Conservation (phyloP, 1,284 basidiomycete species). For the Cutaneotrichosporon cutaneum region DNA sequence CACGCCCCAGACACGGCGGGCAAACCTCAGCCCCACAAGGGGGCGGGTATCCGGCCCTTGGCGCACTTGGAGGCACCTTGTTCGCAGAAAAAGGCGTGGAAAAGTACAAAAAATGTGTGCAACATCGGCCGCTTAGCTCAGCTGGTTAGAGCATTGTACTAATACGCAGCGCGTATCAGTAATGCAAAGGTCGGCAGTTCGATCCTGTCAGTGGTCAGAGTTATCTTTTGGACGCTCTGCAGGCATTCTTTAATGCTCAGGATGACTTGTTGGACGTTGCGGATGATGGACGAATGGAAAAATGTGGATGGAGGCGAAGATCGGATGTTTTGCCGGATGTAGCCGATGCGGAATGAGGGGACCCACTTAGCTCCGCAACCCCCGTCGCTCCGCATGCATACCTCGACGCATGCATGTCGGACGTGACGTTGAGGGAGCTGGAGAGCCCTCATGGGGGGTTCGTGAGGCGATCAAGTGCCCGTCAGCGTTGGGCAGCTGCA, state of each 20-base stretch:
- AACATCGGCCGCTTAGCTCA: not conserved
- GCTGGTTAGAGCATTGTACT: slow-evolving; percentile 2
- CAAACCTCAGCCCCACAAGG: too few species aligned
- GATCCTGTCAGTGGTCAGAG: slow-evolving; percentile 1
- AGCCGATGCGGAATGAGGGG: not conserved
- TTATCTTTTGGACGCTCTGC: not conserved
- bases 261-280: not conserved
- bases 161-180: slow-evolving; percentile 1
- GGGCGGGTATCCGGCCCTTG: too few species aligned
- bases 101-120: not conserved
- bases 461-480: not conserved
- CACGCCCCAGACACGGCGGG: too few species aligned
- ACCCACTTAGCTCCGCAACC: not conserved
- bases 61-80: too few species aligned
- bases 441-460: not conserved
- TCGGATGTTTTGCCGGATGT: too few species aligned
- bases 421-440: not conserved
- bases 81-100: too few species aligned
- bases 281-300: not conserved
- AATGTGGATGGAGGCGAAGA: not conserved
- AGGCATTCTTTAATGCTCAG: not conserved
- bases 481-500: not conserved
- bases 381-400: not conserved
- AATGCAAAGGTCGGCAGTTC: slow-evolving; percentile 1
- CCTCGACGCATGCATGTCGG: not conserved